A percentile compares a stretch with the other conserved stretches of the same genome.
Conservation (phyloP, 495 filamentous ascomycete genomes). For the Thozetella sp. region DNA sequence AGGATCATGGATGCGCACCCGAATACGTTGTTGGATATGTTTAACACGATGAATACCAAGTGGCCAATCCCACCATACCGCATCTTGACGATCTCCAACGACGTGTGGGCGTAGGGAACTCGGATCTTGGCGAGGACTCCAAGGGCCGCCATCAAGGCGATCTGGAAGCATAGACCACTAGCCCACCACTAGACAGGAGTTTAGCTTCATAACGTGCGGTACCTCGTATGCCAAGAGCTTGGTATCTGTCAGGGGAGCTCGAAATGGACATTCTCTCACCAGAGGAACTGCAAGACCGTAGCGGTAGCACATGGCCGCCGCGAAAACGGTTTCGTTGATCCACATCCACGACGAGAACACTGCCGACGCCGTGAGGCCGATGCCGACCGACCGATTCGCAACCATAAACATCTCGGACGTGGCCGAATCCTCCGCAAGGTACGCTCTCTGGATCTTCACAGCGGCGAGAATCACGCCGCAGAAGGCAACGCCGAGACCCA, state of each 20-base stretch:
- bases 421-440: constrained; percentile 71
- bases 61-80: constrained; percentile 52
- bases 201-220: too few relatives aligned
- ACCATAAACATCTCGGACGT: constrained; percentile 90
- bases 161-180: constrained; percentile 56
- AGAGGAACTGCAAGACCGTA: constrained; percentile 84
- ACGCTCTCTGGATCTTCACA: constrained; percentile 73
- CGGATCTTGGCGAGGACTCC: constrained; percentile 81
- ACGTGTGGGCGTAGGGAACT: constrained; percentile 67
- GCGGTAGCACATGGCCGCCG: constrained; percentile 72
- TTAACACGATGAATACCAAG: constrained; percentile 69
- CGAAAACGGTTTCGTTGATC: constrained; percentile 70
- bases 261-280: constrained; percentile 11
- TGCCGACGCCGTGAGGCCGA: constrained; percentile 77
- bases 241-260: background rate
- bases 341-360: constrained; percentile 87
- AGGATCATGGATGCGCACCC: constrained; percentile 69
- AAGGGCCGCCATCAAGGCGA: constrained; percentile 80
- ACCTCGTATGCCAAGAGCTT: background rate
- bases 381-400: constrained; percentile 80
- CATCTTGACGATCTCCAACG: constrained; percentile 53
- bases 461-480: constrained; percentile 55
- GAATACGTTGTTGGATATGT: constrained; percentile 71
- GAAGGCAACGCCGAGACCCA: constrained; percentile 68
- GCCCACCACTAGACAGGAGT: constrained; percentile 59